These are phyloP conservation scores for Daphne laureola DNA, from an alignment of 441 rosid genomes.

Conservation along the genomic window DNA sequence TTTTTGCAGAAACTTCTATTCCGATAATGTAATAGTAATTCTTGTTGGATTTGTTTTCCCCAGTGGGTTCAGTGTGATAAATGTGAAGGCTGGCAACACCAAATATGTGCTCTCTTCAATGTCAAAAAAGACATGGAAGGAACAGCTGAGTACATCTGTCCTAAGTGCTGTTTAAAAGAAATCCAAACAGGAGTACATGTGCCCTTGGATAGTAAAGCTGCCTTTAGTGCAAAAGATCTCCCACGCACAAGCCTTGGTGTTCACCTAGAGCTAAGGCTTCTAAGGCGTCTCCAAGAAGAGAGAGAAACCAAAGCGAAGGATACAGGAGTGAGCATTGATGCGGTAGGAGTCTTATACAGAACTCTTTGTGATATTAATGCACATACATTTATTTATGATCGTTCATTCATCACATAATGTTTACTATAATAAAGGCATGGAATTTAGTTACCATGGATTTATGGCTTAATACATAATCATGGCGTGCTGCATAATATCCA, in stretches of 20 bases:
- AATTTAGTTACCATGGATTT: too few species aligned
- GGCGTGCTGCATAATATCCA: too few species aligned
- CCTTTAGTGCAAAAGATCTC: slow-evolving; percentile 51
- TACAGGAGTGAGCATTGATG: slow-evolving; percentile 33
- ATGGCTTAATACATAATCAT: too few species aligned
- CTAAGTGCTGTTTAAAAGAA: slow-evolving; percentile 49
- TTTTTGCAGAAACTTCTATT: background rate
- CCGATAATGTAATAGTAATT: background rate
- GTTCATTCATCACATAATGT: too few species aligned
- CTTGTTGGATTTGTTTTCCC: slow-evolving; percentile 14
- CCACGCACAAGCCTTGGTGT: slow-evolving; percentile 52
- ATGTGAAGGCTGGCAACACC: slow-evolving; percentile 70
- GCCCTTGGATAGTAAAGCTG: slow-evolving; percentile 14
- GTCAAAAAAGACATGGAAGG: slow-evolving; percentile 33
- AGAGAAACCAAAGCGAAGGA: slow-evolving; percentile 42
- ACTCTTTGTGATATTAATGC: too few species aligned
- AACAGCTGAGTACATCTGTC: slow-evolving; percentile 45
- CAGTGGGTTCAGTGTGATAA: slow-evolving; percentile 77
- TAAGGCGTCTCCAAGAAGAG: slow-evolving; percentile 42
- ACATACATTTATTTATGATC: too few species aligned
- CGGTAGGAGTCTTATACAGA: slow-evolving; percentile 31
- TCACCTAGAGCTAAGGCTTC: slow-evolving; percentile 53
- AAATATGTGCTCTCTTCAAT: slow-evolving; percentile 73
- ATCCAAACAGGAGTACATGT: slow-evolving; percentile 18
- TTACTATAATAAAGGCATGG: too few species aligned